phyloP scores from a whole-genome alignment of 208 protist genomes.

The Leishmania tarentolae region DNA sequence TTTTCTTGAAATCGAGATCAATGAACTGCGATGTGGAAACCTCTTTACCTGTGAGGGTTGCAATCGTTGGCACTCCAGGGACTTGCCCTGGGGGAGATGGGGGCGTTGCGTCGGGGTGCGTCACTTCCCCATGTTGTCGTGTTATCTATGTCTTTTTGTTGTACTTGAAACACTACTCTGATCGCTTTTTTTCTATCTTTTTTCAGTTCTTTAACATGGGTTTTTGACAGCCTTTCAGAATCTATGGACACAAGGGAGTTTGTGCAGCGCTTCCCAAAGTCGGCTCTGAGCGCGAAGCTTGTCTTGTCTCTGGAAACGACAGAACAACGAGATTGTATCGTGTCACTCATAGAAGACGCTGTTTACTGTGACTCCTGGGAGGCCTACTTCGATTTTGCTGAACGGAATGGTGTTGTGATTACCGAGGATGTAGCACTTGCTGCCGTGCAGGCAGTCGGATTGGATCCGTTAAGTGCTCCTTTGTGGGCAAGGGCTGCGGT shows the following conservation, averaged over 20 bases:
- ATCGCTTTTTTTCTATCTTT: background rate
- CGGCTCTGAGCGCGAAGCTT: slow-evolving; percentile 51
- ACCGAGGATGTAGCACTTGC: slow-evolving; percentile 62
- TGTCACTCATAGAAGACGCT: slow-evolving; percentile 63
- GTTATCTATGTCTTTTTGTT: background rate
- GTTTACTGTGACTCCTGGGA: slow-evolving; percentile 84
- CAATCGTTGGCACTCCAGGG: background rate
- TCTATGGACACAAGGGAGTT: slow-evolving; percentile 21
- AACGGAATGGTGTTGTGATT: slow-evolving; percentile 43
- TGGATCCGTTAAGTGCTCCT: slow-evolving; percentile 71
- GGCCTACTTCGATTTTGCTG: slow-evolving; percentile 70
- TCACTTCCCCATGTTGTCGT: background rate
- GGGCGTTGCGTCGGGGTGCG: background rate
- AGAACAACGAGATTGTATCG: slow-evolving; percentile 50
- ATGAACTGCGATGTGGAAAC: background rate
- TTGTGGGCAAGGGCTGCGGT: slow-evolving; percentile 67
- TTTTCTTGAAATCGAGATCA: background rate
- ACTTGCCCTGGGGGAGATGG: no score
- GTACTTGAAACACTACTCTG: background rate
- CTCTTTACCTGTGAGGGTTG: background rate
- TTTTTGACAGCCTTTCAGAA: background rate
- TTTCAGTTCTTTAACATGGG: background rate
- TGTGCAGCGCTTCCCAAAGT: slow-evolving; percentile 28
- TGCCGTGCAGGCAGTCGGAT: slow-evolving; percentile 71
- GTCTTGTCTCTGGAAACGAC: slow-evolving; percentile 50